phyloP scores from a whole-genome alignment of 2,329 filamentous ascomycete genomes.

The Aspergillus nomiae region DNA sequence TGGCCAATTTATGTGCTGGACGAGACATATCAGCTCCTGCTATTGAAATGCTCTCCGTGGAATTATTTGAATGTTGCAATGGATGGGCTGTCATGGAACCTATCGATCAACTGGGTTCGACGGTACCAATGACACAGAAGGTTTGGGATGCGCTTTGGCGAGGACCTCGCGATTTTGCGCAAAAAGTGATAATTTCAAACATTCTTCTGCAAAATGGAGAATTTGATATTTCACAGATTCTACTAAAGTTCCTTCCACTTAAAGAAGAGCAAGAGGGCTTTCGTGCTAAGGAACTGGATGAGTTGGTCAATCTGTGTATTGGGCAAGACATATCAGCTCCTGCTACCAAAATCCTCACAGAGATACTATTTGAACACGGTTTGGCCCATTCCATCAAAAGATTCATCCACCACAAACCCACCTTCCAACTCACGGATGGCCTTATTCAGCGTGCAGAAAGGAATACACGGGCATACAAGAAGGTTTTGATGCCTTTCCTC shows the following conservation, averaged over 20 bases:
- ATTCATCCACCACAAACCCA: background rate
- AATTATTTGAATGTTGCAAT: background rate
- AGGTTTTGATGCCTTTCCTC: background rate
- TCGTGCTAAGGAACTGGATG: background rate
- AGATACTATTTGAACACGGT: background rate
- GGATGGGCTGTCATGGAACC: accelerated
- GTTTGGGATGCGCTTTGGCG: background rate
- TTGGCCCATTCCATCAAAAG: too few species aligned
- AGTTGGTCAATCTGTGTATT: background rate
- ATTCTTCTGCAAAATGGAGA: background rate
- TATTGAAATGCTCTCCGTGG: background rate
- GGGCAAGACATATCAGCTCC: background rate
- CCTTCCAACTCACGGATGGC: background rate
- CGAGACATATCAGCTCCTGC: background rate
- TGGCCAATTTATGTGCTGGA: background rate
- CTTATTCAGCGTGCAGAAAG: background rate
- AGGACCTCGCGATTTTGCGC: accelerated
- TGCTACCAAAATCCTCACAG: background rate
- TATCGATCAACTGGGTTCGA: background rate
- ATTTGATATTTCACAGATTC: background rate
- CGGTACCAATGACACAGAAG: background rate
- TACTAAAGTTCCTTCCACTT: background rate
- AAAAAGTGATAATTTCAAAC: background rate
- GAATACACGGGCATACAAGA: background rate
- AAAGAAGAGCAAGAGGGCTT: accelerated